Base-by-base conservation (phyloP, 2,329 filamentous ascomycete species). In the Corynespora cassiicola region DNA sequence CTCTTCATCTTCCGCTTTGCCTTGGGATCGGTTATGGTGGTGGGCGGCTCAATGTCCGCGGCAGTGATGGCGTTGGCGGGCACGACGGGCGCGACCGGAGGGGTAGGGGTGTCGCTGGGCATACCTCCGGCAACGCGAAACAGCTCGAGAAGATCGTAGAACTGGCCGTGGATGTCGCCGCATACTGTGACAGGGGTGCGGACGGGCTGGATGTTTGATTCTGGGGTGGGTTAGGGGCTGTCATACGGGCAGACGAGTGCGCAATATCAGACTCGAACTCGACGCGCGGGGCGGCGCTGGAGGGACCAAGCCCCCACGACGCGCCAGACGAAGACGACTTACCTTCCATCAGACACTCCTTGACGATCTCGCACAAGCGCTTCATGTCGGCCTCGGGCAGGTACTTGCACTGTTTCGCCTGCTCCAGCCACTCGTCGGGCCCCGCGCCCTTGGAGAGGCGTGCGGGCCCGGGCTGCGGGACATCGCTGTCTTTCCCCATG, bases 261-360 rank as follows among this genome's bases (percentile, higher is more conserved):
- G n/a, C n/a, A n/a, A n/a, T n/a, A n/a, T n/a, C n/a, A n/a, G n/a
- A n/a, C n/a, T n/a, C n/a, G n/a, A n/a, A n/a, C n/a, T n/a, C n/a
- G n/a, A n/a, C n/a, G n/a, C n/a, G n/a, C n/a, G n/a, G n/a, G n/a
- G n/a, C n/a, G n/a, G n/a, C n/a, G n/a, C n/a, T n/a, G n/a, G n/a
- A n/a, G n/a, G n/a, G n/a, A n/a, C n/a, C n/a, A n/a, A n/a, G n/a
- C n/a, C n/a, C n/a, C n/a, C n/a, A n/a, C n/a, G n/a, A 11, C 32
- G 6, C 8, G 15, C 23, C 7, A 14, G 14, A 12, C 11, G 9
- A 24, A 15, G 14, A 22, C 3, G 19, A 40, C 74, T 56, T 68
- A 94, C 90, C 90, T 79, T 99, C 94, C 94, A 99, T 99, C 61
- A 99, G 80, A 53, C 90, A 95, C 73, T 97, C 94, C 76, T 99